phyloP scores from a whole-genome alignment of 2,329 filamentous ascomycete genomes.

The Epicoccum sorghinum region DNA sequence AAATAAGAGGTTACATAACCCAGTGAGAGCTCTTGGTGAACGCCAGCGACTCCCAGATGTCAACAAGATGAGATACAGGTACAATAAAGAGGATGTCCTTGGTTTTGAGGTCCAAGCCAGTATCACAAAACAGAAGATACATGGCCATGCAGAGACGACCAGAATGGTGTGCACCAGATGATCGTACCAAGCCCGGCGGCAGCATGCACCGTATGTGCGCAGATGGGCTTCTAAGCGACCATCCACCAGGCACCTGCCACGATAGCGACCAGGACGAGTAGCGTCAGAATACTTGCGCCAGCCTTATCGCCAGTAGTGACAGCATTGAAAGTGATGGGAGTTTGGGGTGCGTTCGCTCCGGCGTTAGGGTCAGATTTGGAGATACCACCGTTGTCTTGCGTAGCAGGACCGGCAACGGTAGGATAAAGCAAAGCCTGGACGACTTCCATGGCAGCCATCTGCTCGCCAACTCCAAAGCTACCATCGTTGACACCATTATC shows the following conservation, averaged over 20 bases:
- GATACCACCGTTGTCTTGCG: conserved; percentile 59
- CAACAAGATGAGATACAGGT: conserved; percentile 11
- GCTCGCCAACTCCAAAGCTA: conserved; percentile 61
- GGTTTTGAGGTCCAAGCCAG: neutral
- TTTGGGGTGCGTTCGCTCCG: conserved; percentile 40
- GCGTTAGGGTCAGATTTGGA: conserved; percentile 54
- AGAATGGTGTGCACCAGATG: neutral
- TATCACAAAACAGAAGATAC: conserved; percentile 7
- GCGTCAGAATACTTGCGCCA: conserved; percentile 71
- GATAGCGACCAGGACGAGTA: conserved; percentile 61
- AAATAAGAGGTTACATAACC: conserved; percentile 1
- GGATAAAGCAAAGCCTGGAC: conserved; percentile 54
- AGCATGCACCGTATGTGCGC: neutral
- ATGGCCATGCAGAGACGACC: neutral
- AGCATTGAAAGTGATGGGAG: conserved; percentile 34
- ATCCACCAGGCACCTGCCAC: conserved; percentile 63
- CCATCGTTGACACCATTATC: conserved; percentile 53
- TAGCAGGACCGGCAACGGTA: conserved; percentile 47
- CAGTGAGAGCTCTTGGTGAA: neutral
- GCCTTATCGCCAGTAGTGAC: conserved; percentile 68
- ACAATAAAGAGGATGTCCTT: neutral
- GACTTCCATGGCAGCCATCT: conserved; percentile 64
- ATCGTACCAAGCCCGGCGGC: neutral
- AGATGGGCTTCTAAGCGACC: conserved; percentile 43
- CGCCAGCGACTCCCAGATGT: conserved; percentile 14